phyloP scores from a whole-genome alignment of 164 flowering plant genomes.

The Stephania yunnanensis region DNA sequence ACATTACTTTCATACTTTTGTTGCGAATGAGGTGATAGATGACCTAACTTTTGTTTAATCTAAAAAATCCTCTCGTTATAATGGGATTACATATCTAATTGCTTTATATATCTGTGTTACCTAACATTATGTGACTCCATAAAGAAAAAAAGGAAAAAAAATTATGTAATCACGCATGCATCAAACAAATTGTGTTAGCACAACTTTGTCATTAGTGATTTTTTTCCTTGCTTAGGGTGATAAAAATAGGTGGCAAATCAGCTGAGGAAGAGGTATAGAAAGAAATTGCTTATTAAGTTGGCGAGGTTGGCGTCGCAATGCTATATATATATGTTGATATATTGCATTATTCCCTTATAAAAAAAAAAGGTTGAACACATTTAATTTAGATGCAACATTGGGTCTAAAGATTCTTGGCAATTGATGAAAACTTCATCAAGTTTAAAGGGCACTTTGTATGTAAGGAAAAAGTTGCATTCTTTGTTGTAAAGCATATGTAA shows the following conservation, averaged over 20 bases:
- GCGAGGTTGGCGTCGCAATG: too few species aligned
- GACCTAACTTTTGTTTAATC: not conserved
- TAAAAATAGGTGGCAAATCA: not conserved
- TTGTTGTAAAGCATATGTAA: too few species aligned
- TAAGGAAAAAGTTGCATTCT: too few species aligned
- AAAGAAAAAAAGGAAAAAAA: not conserved
- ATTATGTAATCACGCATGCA: not conserved
- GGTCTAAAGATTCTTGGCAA: too few species aligned
- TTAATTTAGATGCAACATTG: too few species aligned
- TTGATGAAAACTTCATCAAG: too few species aligned
- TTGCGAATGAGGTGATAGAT: not conserved
- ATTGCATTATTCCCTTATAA: too few species aligned
- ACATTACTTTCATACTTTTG: not conserved
- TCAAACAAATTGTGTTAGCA: not conserved
- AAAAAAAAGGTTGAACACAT: too few species aligned
- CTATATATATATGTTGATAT: too few species aligned
- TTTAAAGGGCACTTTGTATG: too few species aligned
- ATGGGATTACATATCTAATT: not conserved
- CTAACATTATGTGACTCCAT: not conserved
- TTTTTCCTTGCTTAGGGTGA: not conserved
- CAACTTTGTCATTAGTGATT: not conserved
- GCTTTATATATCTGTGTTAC: not conserved
- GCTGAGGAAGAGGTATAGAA: not conserved
- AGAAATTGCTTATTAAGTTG: too few species aligned
- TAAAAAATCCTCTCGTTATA: not conserved